Base-by-base conservation (phyloP, 345 rosid genomes). In the Eucalyptus lansdowneana region DNA sequence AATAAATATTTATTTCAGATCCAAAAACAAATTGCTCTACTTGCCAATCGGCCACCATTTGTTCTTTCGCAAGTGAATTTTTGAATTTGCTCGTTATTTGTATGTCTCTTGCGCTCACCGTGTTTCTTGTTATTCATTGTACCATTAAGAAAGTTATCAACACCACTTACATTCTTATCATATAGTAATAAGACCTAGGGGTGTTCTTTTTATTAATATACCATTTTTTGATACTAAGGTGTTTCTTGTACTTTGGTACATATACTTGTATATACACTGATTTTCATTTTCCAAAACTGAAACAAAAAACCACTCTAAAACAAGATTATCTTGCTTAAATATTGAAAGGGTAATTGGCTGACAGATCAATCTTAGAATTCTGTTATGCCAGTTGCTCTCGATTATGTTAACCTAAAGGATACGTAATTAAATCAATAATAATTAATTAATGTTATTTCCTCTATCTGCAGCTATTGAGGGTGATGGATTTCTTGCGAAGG, bases 391-490 rank as follows among this genome's bases (percentile, higher is more conserved):
- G 72, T 14, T 65, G 72, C 37, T 65, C 19, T 65, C 16, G 15
- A 65, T 29, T 65, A n/a, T 65, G 37, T n/a, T 65, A n/a, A 29
- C 72, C 67, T 60, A 15, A 54, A 51, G 34, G 22, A 44, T 88
- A 11, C 1, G 9, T 40, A 37, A 83, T 24, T 69, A 29, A 49
- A 21, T 88, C 45, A 88, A 45, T 12, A 24, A 88, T 81, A 37
- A 25, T 81, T 81, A 37, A 25, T 81, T 40, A 21, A 40, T 19
- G 50, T 21, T 29, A 21, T 81, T 21, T 81, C 50, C 53, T 50
- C 14, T 87, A 29, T 62, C 69, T 42, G 83, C 94, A 92, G 94
- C 89, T 88, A 91, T 87, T 34, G 47, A 37, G 7, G 93, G 90
- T 5, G 34, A 50, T 15, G 89, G 91, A 14, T 92, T 92, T 56